Conservation (phyloP, 345 rosid species). For the Brassica carinata region DNA sequence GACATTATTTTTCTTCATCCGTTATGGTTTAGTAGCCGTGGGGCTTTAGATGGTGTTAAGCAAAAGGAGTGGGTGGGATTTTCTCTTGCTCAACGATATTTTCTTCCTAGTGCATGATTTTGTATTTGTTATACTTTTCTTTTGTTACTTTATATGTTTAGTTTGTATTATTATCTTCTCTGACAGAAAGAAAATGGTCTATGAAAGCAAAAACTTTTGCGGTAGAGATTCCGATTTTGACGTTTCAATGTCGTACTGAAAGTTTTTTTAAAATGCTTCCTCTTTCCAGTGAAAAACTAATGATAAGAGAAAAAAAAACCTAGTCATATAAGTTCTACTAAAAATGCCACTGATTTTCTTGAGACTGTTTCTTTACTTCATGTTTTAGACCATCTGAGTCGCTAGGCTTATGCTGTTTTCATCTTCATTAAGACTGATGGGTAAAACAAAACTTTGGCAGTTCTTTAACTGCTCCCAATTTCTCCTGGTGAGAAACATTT, state of each 20-base stretch:
- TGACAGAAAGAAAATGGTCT: constrained; percentile 49
- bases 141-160: constrained; percentile 19
- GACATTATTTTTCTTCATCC: constrained; percentile 25
- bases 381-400: constrained; percentile 4
- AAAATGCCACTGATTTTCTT: constrained; percentile 24
- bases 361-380: constrained; percentile 8
- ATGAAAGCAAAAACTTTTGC: constrained; percentile 48
- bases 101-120: constrained; percentile 20
- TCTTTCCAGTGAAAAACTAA: constrained; percentile 25
- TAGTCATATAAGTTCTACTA: constrained; percentile 37
- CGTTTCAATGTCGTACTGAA: constrained; percentile 52
- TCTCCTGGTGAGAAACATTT: constrained; percentile 9
- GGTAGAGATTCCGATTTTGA: constrained; percentile 71
- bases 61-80: constrained; percentile 28
- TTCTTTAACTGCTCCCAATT: constrained; percentile 17
- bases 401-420: constrained; percentile 7
- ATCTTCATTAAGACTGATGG: constrained; percentile 14
- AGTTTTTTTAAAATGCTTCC: constrained; percentile 40
- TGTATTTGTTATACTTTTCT: constrained; percentile 26
- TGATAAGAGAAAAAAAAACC: constrained; percentile 32
- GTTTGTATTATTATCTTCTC: constrained; percentile 17
- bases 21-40: constrained; percentile 16
- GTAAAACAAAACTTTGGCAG: constrained; percentile 15
- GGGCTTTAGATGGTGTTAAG: not conserved
- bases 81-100: constrained; percentile 14